Base-by-base conservation (phyloP, 2,329 filamentous ascomycete species). In the Iodosphaeria phyllophila region DNA sequence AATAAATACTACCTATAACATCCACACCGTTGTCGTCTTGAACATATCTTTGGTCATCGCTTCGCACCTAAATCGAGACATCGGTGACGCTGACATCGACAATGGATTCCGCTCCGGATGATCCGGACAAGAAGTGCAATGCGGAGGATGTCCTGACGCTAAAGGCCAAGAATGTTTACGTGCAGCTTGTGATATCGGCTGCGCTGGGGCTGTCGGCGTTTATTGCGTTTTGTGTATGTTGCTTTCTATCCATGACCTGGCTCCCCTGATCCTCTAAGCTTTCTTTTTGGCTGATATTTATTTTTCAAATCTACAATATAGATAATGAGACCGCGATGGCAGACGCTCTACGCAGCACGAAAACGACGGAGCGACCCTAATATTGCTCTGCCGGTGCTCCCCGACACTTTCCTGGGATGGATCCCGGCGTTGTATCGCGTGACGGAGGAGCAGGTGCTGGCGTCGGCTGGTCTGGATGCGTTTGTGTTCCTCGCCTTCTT, bases 401-500 rank as follows among this genome's bases (percentile, higher is more conserved):
- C 86, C 11, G 69, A 84, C 43, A 76, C 68, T 22, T 72, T 92
- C 42, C 78, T 95, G 37, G 86, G 86, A 41, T 98, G 89, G 89
- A 89, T 98, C 23, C 72, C 83, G 2, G 70, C 73, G 3, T 54
- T 98, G 20, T 89, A 83, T 54, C 68, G 54, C 35, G 78, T 98
- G 32, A 80, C 73, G 2, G 84, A 95, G 36, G 74, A 92, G 42
- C 77, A 95, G 48, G 71, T 98, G 4, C 60, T 98, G 26, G 73
- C 77, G 10, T 86, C 83, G 12, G 86, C 86, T 11, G 89, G 89
- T 0, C 64, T 98, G 24, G 89, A 98, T 54, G 89, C 89, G 25
- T 98, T 80, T 52, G 89, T 93, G 35, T 93, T 98, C 44, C 60
- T 98, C 9, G 68, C 75, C 10, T 98, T 98, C 51, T 95, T 93